phyloP scores from a whole-genome alignment of 208 protist species.

The Naegleria fowleri region DNA sequence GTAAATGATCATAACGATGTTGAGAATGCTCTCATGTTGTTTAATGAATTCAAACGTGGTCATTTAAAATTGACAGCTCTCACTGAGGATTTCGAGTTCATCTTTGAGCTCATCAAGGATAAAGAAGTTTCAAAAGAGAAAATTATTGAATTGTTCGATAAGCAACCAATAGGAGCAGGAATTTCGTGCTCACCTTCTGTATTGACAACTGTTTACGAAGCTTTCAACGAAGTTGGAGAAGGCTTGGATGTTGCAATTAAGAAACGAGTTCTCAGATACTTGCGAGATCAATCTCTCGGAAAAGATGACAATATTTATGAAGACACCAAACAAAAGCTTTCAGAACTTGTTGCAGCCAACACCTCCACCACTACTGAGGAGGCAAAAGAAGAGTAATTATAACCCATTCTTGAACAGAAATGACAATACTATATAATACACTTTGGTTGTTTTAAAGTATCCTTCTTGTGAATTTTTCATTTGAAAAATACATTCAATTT shows the following conservation, averaged over 20 bases:
- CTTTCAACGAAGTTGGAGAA: neutral
- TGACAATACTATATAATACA: too few relatives aligned
- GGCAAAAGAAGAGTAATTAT: neutral
- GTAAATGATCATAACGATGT: neutral
- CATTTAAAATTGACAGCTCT: neutral
- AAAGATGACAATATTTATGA: neutral
- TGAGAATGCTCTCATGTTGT: neutral
- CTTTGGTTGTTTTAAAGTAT: too few relatives aligned
- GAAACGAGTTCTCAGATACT: neutral
- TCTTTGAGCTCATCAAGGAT: neutral
- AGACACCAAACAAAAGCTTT: neutral
- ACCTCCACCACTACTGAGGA: neutral
- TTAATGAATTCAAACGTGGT: neutral
- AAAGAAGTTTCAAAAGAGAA: constrained; percentile 6
- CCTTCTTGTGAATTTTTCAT: too few relatives aligned
- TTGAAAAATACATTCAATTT: too few relatives aligned
- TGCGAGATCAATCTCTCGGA: neutral
- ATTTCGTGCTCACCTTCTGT: neutral
- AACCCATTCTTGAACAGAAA: too few relatives aligned
- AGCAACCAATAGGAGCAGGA: neutral
- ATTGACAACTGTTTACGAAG: neutral
- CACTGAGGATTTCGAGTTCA: neutral
- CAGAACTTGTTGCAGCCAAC: neutral
- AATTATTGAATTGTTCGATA: neutral
- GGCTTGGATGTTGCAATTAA: neutral